phyloP scores from a whole-genome alignment of 495 filamentous ascomycete species.

The Neurospora terricola region DNA sequence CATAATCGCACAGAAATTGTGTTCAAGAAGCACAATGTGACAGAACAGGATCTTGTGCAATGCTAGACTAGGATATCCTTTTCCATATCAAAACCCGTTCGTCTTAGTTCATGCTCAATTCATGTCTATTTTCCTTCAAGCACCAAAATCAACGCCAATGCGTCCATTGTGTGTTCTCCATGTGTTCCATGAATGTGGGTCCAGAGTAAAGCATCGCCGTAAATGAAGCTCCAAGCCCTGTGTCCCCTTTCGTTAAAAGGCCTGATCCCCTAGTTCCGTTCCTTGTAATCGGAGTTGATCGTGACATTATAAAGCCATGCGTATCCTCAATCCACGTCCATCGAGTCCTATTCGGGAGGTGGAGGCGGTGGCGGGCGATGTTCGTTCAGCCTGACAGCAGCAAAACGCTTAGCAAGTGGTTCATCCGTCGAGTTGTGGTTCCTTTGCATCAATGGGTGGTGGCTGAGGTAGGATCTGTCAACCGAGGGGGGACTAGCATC shows the following conservation, averaged over 20 bases:
- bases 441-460: conserved; percentile 6
- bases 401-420: conserved; percentile 96
- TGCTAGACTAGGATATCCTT: neutral
- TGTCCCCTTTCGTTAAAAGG: neutral
- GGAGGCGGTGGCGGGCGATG: conserved; percentile 6
- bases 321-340: neutral
- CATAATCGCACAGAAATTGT: neutral
- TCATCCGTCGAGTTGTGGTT: conserved; percentile 36
- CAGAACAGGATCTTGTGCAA: neutral
- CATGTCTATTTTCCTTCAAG: neutral
- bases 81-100: neutral
- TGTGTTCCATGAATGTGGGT: neutral
- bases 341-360: neutral
- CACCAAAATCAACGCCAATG: neutral
- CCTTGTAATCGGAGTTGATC: neutral
- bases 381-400: conserved; percentile 85
- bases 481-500: conserved; percentile 5
- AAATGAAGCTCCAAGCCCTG: neutral
- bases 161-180: neutral
- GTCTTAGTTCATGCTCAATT: neutral
- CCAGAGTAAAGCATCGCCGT: neutral
- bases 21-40: neutral
- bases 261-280: neutral
- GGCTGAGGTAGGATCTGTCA: conserved; percentile 7
- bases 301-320: neutral